Percentiles rank a stretch among this genome's conserved stretches.
Evolutionary conservation across 75 land plant genomes (phyloP).

Genomic region (Azolla pinnata): DNA sequence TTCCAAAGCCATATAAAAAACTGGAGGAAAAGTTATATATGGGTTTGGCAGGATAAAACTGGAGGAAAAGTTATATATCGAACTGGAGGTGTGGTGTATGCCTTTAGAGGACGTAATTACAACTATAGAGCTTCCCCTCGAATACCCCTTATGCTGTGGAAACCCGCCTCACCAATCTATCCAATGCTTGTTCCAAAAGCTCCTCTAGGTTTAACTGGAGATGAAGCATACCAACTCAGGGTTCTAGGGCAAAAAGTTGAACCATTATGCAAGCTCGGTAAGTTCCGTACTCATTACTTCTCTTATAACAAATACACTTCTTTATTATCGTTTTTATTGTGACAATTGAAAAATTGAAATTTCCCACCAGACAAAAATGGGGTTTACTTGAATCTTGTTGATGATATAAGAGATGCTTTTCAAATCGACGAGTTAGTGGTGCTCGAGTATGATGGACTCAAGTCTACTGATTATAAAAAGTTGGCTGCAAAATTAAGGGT

Average conservation of each 20-base stretch:
- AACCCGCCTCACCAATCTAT: constrained; percentile 72
- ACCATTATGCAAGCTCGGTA: constrained; percentile 68
- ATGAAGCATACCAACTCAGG: constrained; percentile 62
- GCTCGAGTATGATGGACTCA: constrained; percentile 68
- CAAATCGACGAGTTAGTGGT: constrained; percentile 74
- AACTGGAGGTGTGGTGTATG: constrained; percentile 57
- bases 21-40: neutral
- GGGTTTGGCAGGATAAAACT: constrained; percentile 52
- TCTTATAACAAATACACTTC: neutral
- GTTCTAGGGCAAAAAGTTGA: constrained; percentile 44
- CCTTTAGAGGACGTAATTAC: constrained; percentile 83
- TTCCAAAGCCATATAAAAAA: no score
- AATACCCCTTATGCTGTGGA: constrained; percentile 93
- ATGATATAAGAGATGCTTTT: constrained; percentile 65
- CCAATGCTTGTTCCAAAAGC: constrained; percentile 53
- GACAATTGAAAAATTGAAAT: neutral
- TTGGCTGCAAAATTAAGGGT: constrained; percentile 93
- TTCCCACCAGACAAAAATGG: constrained; percentile 77
- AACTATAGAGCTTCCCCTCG: constrained; percentile 62
- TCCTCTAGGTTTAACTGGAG: constrained; percentile 72
- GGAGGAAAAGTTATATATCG: constrained; percentile 63
- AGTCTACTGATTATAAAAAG: constrained; percentile 66
- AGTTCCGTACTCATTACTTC: constrained; percentile 2
- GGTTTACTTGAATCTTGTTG: constrained; percentile 58
- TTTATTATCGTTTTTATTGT: neutral